Base-by-base conservation (phyloP, 306 rosid genomes). In the Acacia acuminata region DNA sequence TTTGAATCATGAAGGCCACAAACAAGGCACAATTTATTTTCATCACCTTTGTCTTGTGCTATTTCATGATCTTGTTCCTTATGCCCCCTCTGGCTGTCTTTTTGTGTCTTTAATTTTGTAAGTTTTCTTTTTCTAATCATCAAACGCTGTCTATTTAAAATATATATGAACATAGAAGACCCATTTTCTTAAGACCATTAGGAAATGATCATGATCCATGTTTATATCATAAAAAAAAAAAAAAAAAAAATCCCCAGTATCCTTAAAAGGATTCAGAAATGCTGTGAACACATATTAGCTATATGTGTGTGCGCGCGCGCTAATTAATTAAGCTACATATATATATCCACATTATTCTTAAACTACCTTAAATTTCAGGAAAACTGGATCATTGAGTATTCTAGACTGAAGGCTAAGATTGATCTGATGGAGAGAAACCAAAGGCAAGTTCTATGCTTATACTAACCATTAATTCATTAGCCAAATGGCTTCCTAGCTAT, bases 361-460 rank as follows among this genome's bases (percentile, higher is more conserved):
- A 11, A 27, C 19, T 12, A 43, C 13, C 47, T 53, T 53, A 16
- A 53, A 15, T 14, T 64, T 42, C 92, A 94, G 90, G 97, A 81
- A 27, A 91, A 91, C 85, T 93, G 97, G 98, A 88, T 90, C 30
- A 34, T 90, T 20, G 98, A 93, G 60, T 89, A 88, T 55, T 74
- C 88, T 58, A 85, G 97, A 32, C 89, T 94, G 36, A 89, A 90
- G 84, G 88, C 88, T 34, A 90, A 87, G 86, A 79, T 91, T 42
- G 97, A 94, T 58, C 91, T 94, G 47, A 34, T 93, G 86, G 84
- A 93, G 82, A 83, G 90, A 88, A 91, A 93, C 87, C 86, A 87
- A 53, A 86, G 96, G 98, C 91, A 71, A 71, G 36, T 71, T 43
- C 25, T 8, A 56, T 32, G 70, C 36, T 43, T 67, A 15, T 51